Evolutionary conservation across 2,329 filamentous ascomycete species (phyloP).

Genomic region (Pleurostoma richardsiae): DNA sequence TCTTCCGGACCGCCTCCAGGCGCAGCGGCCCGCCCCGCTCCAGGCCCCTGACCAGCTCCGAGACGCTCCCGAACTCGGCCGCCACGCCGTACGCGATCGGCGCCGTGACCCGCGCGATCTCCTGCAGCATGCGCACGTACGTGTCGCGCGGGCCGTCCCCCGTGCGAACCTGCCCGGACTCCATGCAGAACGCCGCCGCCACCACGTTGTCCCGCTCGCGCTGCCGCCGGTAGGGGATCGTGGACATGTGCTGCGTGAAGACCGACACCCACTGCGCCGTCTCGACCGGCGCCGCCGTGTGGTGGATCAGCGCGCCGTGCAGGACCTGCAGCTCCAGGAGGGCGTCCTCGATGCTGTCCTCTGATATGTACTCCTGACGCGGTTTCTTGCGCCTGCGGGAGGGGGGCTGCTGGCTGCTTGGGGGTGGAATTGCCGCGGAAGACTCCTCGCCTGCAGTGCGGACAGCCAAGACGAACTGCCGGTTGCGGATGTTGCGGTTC

Average conservation of each 20-base stretch:
- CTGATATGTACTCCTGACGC: constrained; percentile 50
- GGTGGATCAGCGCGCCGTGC: constrained; percentile 64
- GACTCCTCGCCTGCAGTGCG: constrained; percentile 35
- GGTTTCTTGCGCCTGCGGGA: constrained; percentile 31
- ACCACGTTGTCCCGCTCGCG: constrained; percentile 41
- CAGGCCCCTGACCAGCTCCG: constrained; percentile 54
- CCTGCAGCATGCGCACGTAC: constrained; percentile 71
- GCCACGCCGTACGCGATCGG: constrained; percentile 68
- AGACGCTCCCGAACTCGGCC: constrained; percentile 53
- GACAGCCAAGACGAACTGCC: constrained; percentile 62
- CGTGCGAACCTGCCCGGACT: constrained; percentile 67
- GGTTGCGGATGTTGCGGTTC: constrained; percentile 62
- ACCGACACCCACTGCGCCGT: constrained; percentile 68
- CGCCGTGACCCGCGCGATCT: constrained; percentile 66
- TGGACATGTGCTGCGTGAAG: constrained; percentile 76
- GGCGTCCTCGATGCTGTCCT: constrained; percentile 66
- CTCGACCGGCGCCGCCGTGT: constrained; percentile 55
- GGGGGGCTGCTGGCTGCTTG: constrained; percentile 11
- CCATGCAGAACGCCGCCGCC: constrained; percentile 71
- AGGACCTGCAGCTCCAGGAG: constrained; percentile 65
- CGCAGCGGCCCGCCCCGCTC: constrained; percentile 51
- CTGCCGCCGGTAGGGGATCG: constrained; percentile 63
- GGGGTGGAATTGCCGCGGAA: constrained; percentile 6
- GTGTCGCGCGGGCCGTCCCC: constrained; percentile 63
- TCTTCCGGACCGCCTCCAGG: constrained; percentile 57